phyloP scores from a whole-genome alignment of 345 rosid genomes.

The Citrus hindsii region DNA sequence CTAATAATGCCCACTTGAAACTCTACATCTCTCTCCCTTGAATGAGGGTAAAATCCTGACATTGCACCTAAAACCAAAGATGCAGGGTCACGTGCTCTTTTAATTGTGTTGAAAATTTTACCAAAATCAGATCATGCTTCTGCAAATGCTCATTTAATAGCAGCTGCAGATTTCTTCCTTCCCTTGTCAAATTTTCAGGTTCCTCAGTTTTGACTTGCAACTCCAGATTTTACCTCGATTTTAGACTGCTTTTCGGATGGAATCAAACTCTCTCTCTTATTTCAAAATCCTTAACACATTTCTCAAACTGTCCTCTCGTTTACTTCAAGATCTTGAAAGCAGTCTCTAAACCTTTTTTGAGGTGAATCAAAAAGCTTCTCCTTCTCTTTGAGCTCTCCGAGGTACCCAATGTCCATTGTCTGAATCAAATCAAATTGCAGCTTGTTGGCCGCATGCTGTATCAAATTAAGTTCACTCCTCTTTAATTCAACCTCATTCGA shows the following conservation, averaged over 20 bases:
- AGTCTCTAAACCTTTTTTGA: constrained; percentile 9
- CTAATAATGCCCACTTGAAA: too few species aligned
- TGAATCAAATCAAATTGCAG: constrained; percentile 14
- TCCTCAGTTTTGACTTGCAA: constrained; percentile 25
- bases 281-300: constrained; percentile 24
- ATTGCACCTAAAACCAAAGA: too few species aligned
- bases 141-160: constrained; percentile 42
- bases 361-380: constrained; percentile 17
- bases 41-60: too few species aligned
- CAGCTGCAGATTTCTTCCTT: constrained; percentile 42
- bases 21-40: too few species aligned
- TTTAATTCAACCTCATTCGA: constrained; percentile 16
- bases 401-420: constrained; percentile 5
- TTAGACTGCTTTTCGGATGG: constrained; percentile 3
- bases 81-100: constrained; percentile 41
- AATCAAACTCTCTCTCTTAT: constrained; percentile 5
- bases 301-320: constrained; percentile 12
- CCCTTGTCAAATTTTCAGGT: constrained; percentile 24
- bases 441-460: constrained; percentile 13
- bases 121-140: constrained; percentile 23
- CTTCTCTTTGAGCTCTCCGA: constrained; percentile 20
- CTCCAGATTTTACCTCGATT: constrained; percentile 14
- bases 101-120: constrained; percentile 21
- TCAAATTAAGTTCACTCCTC: constrained; percentile 14
- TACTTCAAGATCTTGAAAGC: constrained; percentile 15